Base-by-base conservation (phyloP, 2,329 filamentous ascomycete genomes). In the Colletotrichum sp. region DNA sequence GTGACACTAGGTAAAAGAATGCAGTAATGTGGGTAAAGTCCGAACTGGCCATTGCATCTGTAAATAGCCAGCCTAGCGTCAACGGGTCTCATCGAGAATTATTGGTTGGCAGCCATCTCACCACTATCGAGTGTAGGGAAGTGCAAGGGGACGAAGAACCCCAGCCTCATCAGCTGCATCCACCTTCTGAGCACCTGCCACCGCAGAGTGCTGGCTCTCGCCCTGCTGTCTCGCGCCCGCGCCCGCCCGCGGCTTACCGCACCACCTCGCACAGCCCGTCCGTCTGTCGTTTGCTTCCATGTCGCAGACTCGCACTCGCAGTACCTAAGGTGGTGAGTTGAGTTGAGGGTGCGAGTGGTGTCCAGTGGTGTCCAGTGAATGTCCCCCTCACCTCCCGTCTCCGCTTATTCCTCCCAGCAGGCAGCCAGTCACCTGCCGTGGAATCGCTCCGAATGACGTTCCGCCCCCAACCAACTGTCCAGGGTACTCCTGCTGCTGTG, bases 391-490 rank as follows among this genome's bases (percentile, higher is more conserved):
- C 55, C 32, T 30, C 55, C 27, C 25, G 55, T 44, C 52, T 32
- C 71, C 71, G 59, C 39, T 64, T 36, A 30, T 39, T 19, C 19
- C 8, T 34, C 52, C 39, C 15, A 44, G 22, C 29, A 22, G 36
- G 29, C 32, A 71, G 52, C 72, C 68, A 71, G 68, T 75, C 49
- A 71, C 22, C 36, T n/a, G 49, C 57, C 34, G 59, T 29, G 61
- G 22, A 36, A 8, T 62, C 57, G 55, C 59, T 16, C 55, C 63
- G 32, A 69, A 73, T 74, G 70, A 76, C 74, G 70, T 76, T 61
- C 64, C 65, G 70, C 64, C 74, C 74, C 70, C 73, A 73, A 61
- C 73, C 65, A 62, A 73, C 59, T 63, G 34, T 15, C 71, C 29
- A 63, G 59, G 67, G 59, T 71, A 30, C 30, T 11, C 69, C 36